Conservation (phyloP, 2,329 filamentous ascomycete genomes). For the Triangularia setosa region DNA sequence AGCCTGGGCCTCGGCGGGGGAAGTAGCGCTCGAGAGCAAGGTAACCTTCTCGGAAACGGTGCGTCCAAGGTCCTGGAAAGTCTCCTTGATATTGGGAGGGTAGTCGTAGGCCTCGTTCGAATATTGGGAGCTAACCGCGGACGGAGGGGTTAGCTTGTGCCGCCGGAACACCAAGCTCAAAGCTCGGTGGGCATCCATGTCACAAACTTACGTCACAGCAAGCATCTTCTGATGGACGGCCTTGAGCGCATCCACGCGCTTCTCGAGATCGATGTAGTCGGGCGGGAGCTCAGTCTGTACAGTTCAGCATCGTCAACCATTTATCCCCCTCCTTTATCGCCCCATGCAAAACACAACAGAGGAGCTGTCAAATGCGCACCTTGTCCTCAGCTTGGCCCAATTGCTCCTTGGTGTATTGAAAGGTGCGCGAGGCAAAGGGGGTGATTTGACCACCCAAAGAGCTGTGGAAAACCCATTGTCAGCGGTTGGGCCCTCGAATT, state of each 20-base stretch:
- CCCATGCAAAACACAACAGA: neutral
- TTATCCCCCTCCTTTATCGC: neutral
- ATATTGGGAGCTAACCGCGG: slow-evolving; percentile 72
- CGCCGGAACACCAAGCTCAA: neutral
- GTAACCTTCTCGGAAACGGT: slow-evolving; percentile 94
- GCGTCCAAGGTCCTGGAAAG: slow-evolving; percentile 91
- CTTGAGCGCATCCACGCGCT: slow-evolving; percentile 96
- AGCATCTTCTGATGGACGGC: slow-evolving; percentile 96
- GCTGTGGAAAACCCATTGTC: slow-evolving; percentile 33
- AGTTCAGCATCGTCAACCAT: neutral
- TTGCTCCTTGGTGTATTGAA: slow-evolving; percentile 98
- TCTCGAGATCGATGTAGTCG: slow-evolving; percentile 98
- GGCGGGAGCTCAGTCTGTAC: slow-evolving; percentile 86
- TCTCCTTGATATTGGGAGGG: slow-evolving; percentile 95
- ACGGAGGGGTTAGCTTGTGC: slow-evolving; percentile 23
- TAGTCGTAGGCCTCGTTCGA: slow-evolving; percentile 88
- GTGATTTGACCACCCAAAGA: slow-evolving; percentile 76
- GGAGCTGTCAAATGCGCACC: slow-evolving; percentile 43
- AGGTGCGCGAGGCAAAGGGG: slow-evolving; percentile 87
- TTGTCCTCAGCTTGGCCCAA: slow-evolving; percentile 93
- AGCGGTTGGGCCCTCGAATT: slow-evolving; percentile 19
- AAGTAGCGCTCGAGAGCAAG: slow-evolving; percentile 80
- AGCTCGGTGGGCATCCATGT: neutral
- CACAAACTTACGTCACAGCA: slow-evolving; percentile 75
- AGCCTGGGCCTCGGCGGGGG: slow-evolving; percentile 87